phyloP scores from a whole-genome alignment of 805 yeast species.

The Yamadazyma laniorum region DNA sequence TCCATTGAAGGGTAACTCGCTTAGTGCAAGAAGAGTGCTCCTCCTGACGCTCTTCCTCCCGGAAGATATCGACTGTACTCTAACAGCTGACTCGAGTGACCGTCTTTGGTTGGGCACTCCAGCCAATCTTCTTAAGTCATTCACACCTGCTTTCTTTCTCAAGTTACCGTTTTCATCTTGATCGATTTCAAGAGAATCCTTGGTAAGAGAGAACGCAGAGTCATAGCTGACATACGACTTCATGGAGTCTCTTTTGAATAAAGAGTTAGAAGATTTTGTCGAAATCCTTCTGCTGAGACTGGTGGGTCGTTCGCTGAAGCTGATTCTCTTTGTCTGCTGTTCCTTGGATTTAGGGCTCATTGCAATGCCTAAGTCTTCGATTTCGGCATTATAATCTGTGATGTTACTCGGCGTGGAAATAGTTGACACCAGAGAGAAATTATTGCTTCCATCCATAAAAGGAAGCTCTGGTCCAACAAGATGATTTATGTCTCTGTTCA shows the following conservation, averaged over 20 bases:
- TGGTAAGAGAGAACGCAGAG: conserved; percentile 46
- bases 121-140: conserved; percentile 43
- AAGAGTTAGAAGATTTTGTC: conserved; percentile 32
- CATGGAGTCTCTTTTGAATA: conserved; percentile 36
- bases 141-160: conserved; percentile 51
- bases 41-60: conserved; percentile 31
- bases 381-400: conserved; percentile 38
- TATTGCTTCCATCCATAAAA: conserved; percentile 2
- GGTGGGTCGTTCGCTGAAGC: conserved; percentile 16
- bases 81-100: conserved; percentile 15
- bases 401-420: conserved; percentile 37
- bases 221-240: conserved; percentile 61
- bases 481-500: conserved; percentile 2
- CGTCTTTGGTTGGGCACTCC: conserved; percentile 13
- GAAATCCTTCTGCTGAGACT: conserved; percentile 16
- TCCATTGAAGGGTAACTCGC: conserved; percentile 37
- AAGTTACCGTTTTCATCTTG: conserved; percentile 20
- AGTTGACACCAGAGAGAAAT: conserved; percentile 11
- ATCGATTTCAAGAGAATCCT: conserved; percentile 12
- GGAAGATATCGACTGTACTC: conserved; percentile 23
- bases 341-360: conserved; percentile 36
- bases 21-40: conserved; percentile 38
- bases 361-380: conserved; percentile 43
- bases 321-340: conserved; percentile 21
- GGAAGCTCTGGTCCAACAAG: conserved; percentile 10